phyloP scores from a whole-genome alignment of 2,329 filamentous ascomycete genomes.

The Pestalotiopsis sp. region DNA sequence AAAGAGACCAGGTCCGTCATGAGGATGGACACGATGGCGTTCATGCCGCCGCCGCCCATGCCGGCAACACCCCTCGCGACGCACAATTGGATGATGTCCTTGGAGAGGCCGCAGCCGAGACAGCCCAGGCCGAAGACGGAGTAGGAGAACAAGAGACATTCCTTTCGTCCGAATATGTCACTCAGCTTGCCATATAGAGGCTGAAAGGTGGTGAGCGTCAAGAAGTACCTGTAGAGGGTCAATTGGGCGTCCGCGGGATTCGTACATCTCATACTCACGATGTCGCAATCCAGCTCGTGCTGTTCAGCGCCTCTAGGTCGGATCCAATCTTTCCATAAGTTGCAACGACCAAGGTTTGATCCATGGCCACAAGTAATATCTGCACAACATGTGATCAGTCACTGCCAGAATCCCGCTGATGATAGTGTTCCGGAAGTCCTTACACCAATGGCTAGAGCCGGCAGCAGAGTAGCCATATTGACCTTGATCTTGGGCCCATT shows the following conservation, averaged over 20 bases:
- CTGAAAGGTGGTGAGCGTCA: slow-evolving; percentile 39
- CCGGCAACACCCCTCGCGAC: slow-evolving; percentile 46
- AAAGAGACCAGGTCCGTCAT: slow-evolving; percentile 65
- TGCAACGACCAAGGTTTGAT: slow-evolving; percentile 78
- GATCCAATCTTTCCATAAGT: slow-evolving; percentile 79
- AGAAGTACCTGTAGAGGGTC: not conserved
- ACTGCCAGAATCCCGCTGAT: not conserved
- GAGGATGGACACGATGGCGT: slow-evolving; percentile 63
- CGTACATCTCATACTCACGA: slow-evolving; percentile 26
- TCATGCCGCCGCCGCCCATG: slow-evolving; percentile 67
- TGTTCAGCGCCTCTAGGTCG: slow-evolving; percentile 73
- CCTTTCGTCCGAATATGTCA: slow-evolving; percentile 64
- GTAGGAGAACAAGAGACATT: slow-evolving; percentile 61
- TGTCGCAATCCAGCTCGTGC: slow-evolving; percentile 73
- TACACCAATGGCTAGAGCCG: slow-evolving; percentile 30
- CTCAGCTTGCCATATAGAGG: slow-evolving; percentile 65
- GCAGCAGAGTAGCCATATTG: slow-evolving; percentile 28
- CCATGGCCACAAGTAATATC: slow-evolving; percentile 73
- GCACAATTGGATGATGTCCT: slow-evolving; percentile 62
- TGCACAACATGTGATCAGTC: slow-evolving; percentile 30
- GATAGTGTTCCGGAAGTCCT: slow-evolving; percentile 10
- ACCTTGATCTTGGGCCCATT: slow-evolving; percentile 26
- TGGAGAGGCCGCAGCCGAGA: slow-evolving; percentile 60
- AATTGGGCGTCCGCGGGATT: not conserved
- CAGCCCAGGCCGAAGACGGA: slow-evolving; percentile 61